Evolutionary conservation across 2,329 filamentous ascomycete genomes (phyloP), one percentile per base, ranked within the genome.

Genomic region (Stachybotrys chartarum): DNA sequence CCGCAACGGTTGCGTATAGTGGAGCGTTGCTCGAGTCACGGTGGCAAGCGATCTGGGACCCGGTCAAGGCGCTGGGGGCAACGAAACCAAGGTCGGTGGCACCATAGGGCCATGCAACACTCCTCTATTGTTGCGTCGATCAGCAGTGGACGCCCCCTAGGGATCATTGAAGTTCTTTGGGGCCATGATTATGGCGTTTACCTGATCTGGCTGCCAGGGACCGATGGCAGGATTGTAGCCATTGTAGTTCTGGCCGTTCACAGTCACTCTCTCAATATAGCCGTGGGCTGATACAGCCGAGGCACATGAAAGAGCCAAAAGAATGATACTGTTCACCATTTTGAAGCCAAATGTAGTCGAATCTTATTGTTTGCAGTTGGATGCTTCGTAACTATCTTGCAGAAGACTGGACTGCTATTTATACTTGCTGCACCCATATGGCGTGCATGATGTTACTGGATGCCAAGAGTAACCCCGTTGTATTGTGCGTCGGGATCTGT

Each of bases 51-150:
- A 52, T 52, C 16, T 52, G 30, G n/a, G 50, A 52, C 14, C 31
- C 16, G 3, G 30, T 17, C 11, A 44, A 8, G 17, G 50, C 50
- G 18, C 17, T 44, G 12, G 50, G 35, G 24, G 50, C 31, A 32
- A 52, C 50, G 17, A 52, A 52, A 10, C 50, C 50, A 16, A 52
- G 50, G 18, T 52, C 50, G 14, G 50, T 52, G 2, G 50, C 50
- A n/a, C 32, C 10, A 18, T 52, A 17, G 17, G 5, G 50, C 50
- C 50, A 52, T 8, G 49, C 18, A 6, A 51, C 49, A 51, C 49
- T 51, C 6, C 17, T 12, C 49, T 51, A 6, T 42, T 10, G 35
- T 42, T 42, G 35, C 3, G 35, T 42, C 5, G 5, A 14, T 42
- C 14, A 42, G 35, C 35, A 42, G 35, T 10, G 14, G 35, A 3